Evolutionary conservation across 2,329 filamentous ascomycete genomes (phyloP), one percentile per base, ranked within the genome.

Genomic region (Calonectria pseudoreteaudii): DNA sequence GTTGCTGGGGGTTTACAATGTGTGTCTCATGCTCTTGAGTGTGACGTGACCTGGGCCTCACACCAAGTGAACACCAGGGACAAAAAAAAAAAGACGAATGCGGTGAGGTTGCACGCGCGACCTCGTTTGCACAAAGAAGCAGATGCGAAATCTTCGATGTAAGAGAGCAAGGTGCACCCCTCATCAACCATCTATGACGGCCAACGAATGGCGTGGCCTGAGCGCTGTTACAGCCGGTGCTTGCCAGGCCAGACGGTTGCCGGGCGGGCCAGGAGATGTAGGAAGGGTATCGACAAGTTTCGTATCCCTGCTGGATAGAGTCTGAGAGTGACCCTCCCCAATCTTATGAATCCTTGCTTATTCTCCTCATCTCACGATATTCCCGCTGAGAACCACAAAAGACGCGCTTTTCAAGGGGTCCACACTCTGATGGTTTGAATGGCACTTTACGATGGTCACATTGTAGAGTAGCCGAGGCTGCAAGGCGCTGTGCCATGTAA

Each of bases 301-400:
- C 75, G 72, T 30, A 79, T 68, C 79, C 79, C 70, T 80, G 77
- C 68, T 26, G 49, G 62, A 53, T 38, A 69, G 58, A 79, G 76
- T 71, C 70, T 73, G 68, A 69, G 66, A 70, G 68, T 68, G 41
- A 72, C 78, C 77, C 75, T 73, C 69, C 68, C 53, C 62, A 80
- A 80, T 80, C 71, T 80, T 76, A 73, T 70, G 56, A 74, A 70
- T 69, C 77, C 78, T 74, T 77, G 74, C 60, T 60, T 52, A 56
- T 66, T 52, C 26, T 66, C 60, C 31, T 62, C 65, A 64, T 64
- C 53, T 68, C 64, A 44, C 53, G 65, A 52, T 67, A 31, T 66
- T 64, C 70, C 38, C 36, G 66, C 56, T 36, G 30, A 34, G 66
- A 50, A 65, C 58, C 70, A 47, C 58, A 60, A 65, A 68, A 49